Base-by-base conservation (phyloP, 768 basidiomycete species). In the Tephrocybe sp. region DNA sequence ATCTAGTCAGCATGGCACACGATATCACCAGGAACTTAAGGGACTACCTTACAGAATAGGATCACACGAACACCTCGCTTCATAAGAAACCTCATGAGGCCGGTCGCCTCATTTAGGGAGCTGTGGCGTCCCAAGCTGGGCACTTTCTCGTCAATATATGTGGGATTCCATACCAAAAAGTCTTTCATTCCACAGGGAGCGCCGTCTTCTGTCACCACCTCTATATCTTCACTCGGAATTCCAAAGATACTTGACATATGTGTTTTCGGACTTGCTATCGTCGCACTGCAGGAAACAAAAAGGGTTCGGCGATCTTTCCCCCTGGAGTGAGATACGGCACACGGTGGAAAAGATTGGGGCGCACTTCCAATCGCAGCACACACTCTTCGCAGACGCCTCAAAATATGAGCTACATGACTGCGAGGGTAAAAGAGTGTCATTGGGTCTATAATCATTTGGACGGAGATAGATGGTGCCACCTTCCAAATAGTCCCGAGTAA, bases 251-350 rank as follows among this genome's bases (percentile, higher is more conserved):
- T 77, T 50, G 71, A 72, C 90, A 94, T 93, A 57, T 93, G 88
- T 46, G 77, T 66, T 30, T 68, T 65, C 5, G 92, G 90, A 52
- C 90, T 86, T 4, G 83, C 72, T 37, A 95, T 85, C 0, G 92
- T 95, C 29, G 92, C 92, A 53, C 88, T 92, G 61, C 92, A 94
- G 11, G 91, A 92, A 5, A 94, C 79, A 59, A 90, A 92, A 15
- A 70, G 76, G 2, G 77, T 61, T 0, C 67, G 69, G 41, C 66
- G 65, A 58, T 91, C 89, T 88, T 29, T 9, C 41, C 15, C 31
- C 38, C 18, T 47, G 16, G 38, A 18, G n/a, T 34, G 49, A 45
- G 21, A n/a, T 29, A 22, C 18, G 22, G 18, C 15, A 34, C 11
- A 23, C 25, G 15, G n/a, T 33, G 60, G 1, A 24, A 10, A 45